A percentile compares a stretch with the other conserved stretches of the same genome.
These are phyloP conservation scores for Colletotrichum sp. DNA, from an alignment of 2,329 filamentous ascomycete species.

Conservation along the genomic window DNA sequence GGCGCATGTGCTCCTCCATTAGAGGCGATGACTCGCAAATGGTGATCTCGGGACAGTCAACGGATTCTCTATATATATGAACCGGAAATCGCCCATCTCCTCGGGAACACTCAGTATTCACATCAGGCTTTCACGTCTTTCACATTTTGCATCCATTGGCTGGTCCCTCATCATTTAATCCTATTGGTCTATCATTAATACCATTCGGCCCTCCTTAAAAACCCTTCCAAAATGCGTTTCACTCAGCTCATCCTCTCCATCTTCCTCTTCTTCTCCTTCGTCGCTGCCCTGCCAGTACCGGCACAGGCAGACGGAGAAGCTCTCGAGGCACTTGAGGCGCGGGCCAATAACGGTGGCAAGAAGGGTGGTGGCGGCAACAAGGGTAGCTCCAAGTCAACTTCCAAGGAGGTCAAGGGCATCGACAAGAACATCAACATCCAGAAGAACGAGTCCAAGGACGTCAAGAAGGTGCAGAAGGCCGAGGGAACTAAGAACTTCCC, in stretches of 20 bases:
- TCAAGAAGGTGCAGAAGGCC: neutral
- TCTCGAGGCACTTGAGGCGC: neutral
- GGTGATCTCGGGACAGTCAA: neutral
- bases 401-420: neutral
- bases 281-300: neutral
- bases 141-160: neutral
- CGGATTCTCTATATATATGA: neutral
- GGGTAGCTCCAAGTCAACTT: neutral
- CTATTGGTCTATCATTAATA: neutral
- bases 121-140: neutral
- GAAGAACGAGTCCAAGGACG: neutral
- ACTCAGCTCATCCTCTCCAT: neutral
- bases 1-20: neutral
- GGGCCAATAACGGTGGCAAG: neutral
- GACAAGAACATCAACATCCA: slow-evolving; percentile 7
- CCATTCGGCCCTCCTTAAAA: neutral
- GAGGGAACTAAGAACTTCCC: neutral
- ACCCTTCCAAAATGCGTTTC: neutral
- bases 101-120: rapidly evolving
- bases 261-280: slow-evolving; percentile 2
- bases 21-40: neutral
- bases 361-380: neutral
- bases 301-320: neutral
- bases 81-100: neutral
- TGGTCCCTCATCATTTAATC: neutral